Percentiles rank a stretch among this genome's conserved stretches.
These are phyloP conservation scores for Rhodosorus marinus DNA, from an alignment of 23 red algal species.

Conservation along the genomic window DNA sequence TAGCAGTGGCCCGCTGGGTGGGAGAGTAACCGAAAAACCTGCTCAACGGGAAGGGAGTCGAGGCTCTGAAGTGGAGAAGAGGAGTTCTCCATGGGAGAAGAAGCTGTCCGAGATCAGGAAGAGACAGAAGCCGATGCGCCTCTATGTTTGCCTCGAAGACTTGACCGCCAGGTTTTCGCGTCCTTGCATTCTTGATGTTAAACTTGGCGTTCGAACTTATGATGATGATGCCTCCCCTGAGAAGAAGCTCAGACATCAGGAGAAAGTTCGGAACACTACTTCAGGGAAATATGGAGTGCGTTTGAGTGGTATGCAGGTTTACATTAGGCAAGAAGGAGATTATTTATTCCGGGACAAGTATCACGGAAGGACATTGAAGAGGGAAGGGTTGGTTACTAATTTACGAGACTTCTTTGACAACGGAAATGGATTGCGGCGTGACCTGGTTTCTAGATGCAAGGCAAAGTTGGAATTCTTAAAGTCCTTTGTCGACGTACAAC, in stretches of 20 bases:
- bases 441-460: not conserved
- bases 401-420: constrained; percentile 41
- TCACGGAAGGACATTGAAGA: constrained; percentile 30
- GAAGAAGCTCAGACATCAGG: constrained; percentile 36
- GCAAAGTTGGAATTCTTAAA: constrained; percentile 5
- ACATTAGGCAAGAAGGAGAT: constrained; percentile 10
- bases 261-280: constrained; percentile 27
- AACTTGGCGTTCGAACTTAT: constrained; percentile 64
- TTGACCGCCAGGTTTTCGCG: constrained; percentile 22
- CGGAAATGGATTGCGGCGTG: not conserved
- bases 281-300: constrained; percentile 23
- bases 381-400: constrained; percentile 14
- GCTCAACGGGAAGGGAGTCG: not conserved
- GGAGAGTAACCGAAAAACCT: constrained; percentile 1
- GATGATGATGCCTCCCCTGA: constrained; percentile 65
- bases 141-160: constrained; percentile 37
- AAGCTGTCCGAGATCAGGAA: not conserved
- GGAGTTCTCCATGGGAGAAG: not conserved
- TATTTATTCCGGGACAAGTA: constrained; percentile 78
- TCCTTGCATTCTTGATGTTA: constrained; percentile 64
- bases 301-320: constrained; percentile 45
- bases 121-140: not conserved
- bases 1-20: not conserved
- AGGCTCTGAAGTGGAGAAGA: not conserved
- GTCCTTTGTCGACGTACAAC: constrained; percentile 13